Evolutionary conservation across 805 yeast genomes (phyloP).

Genomic region (Suhomyces prunicola): DNA sequence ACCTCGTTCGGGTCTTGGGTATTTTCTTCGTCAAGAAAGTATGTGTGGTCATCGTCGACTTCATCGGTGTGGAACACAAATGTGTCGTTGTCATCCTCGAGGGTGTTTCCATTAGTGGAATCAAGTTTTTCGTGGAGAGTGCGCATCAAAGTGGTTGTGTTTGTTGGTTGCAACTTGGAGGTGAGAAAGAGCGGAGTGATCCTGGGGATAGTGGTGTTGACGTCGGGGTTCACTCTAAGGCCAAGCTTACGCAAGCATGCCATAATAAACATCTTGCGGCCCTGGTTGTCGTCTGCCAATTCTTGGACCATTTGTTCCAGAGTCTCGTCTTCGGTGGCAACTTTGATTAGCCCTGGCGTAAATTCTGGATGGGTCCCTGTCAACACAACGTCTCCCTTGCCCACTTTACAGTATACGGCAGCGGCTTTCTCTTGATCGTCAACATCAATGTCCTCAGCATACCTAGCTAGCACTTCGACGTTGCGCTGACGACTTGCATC

Average conservation of each 20-base stretch:
- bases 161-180: constrained; percentile 33
- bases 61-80: constrained; percentile 45
- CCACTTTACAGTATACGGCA: constrained; percentile 62
- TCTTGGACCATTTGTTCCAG: constrained; percentile 26
- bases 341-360: constrained; percentile 49
- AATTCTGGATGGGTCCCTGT: constrained; percentile 93
- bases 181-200: constrained; percentile 64
- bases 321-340: constrained; percentile 25
- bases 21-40: constrained; percentile 18
- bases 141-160: constrained; percentile 33
- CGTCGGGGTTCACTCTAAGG: constrained; percentile 58
- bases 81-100: constrained; percentile 57
- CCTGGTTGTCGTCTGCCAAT: constrained; percentile 30
- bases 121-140: constrained; percentile 40
- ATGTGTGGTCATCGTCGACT: constrained; percentile 21
- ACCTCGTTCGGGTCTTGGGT: constrained; percentile 54
- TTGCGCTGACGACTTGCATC: constrained; percentile 60
- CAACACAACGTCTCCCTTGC: constrained; percentile 72
- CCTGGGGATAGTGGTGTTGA: constrained; percentile 51
- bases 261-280: constrained; percentile 56
- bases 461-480: constrained; percentile 73
- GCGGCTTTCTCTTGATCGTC: constrained; percentile 56
- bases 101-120: constrained; percentile 22
- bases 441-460: constrained; percentile 55
- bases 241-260: constrained; percentile 59